phyloP scores from a whole-genome alignment of 306 rosid genomes.

The Citrullus amarus region DNA sequence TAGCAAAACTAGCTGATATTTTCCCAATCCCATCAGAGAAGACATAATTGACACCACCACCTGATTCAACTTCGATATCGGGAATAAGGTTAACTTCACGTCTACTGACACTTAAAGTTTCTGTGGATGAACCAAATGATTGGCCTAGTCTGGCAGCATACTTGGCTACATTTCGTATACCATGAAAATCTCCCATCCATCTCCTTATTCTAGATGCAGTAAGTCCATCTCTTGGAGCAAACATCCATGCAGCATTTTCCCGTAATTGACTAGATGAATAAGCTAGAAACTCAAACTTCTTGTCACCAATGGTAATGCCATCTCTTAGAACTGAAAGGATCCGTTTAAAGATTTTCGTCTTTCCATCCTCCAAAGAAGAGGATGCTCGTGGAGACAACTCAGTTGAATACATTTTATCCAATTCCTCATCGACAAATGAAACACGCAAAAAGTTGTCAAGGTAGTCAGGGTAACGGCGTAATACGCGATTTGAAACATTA shows the following conservation, averaged over 20 bases:
- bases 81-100: conserved; percentile 45
- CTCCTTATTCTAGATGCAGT: conserved; percentile 41
- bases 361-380: conserved; percentile 16
- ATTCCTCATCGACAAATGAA: conserved; percentile 87
- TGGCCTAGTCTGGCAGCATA: conserved; percentile 91
- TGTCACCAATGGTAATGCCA: conserved; percentile 57
- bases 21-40: conserved; percentile 95
- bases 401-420: conserved; percentile 44
- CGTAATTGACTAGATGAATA: conserved; percentile 83
- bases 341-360: conserved; percentile 50
- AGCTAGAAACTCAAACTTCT: conserved; percentile 75
- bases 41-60: conserved; percentile 18
- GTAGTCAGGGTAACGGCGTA: conserved; percentile 30
- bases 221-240: conserved; percentile 37
- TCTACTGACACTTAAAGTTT: conserved; percentile 37
- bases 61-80: conserved; percentile 21
- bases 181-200: conserved; percentile 60
- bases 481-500: conserved; percentile 38
- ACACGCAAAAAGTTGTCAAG: conserved; percentile 63
- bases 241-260: conserved; percentile 83
- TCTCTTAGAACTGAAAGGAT: conserved; percentile 46
- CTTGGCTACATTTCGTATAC: conserved; percentile 73
- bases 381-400: conserved; percentile 51
- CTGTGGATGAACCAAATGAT: conserved; percentile 85
- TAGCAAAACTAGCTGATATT: conserved; percentile 57